Evolutionary conservation across 225 moss, liverwort and hornwort genomes (phyloP), one percentile per base, ranked within the genome.

Genomic region (Marchantia paleacea): DNA sequence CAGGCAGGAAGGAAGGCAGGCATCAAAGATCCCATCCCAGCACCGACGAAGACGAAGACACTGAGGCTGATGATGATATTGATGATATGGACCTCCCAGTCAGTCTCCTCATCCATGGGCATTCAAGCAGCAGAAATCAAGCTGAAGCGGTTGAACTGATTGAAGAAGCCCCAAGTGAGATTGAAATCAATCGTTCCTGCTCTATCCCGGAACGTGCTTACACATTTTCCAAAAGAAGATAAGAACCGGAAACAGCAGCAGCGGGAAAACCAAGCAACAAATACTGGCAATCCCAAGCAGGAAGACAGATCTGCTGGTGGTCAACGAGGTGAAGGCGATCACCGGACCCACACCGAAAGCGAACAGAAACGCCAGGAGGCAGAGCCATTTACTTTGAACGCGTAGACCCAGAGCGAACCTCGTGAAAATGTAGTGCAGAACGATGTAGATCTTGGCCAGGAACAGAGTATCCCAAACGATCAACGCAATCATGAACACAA

Each of bases 401-500:
- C 20, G n/a, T 39, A 50, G 2, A 8, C 82, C 70, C 47, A 30
- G 30, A 25, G 60, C 55, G 8, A 77, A 82, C 8, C 60, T 77
- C 48, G 28, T 77, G 82, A 76, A 82, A 22, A 82, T 77, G 25
- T 55, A 60, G 57, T 82, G 82, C 10, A 82, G 60, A 69, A 71
- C 70, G 64, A 77, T 28, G 60, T 82, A 82, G 58, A 77, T 77
- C 82, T 70, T 77, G 19, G 57, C 69, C 77, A 82, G 39, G 11
- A 82, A 82, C 15, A 82, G 82, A 61, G 66, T 60, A 52, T 82
- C 82, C 82, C 77, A 77, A 47, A 82, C 49, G 48, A 82, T 70
- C 47, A 82, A 12, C 8, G 77, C 77, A 6, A 82, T 26, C 69
- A 82, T 77, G 48, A 82, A 82, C 6, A 82, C 47, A 6, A 76